Conservation (phyloP, 352 stramenopile genomes). For the Globisporangium abappressorium region DNA sequence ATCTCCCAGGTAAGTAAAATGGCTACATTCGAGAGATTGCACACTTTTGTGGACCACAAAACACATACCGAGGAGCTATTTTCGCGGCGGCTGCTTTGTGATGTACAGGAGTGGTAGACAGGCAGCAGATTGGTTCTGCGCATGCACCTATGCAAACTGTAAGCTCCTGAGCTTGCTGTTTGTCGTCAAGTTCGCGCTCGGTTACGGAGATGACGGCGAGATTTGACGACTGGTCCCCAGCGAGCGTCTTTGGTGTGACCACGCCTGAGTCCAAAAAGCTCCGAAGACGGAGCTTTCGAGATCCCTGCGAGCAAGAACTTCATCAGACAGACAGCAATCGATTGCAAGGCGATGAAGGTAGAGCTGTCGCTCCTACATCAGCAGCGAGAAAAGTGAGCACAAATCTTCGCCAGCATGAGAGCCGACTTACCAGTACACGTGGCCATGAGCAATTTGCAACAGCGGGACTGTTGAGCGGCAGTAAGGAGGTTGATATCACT, state of each 20-base stretch:
- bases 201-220: conserved; percentile 2
- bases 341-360: neutral
- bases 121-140: too few relatives aligned
- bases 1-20: neutral
- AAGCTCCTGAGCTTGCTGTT: too few relatives aligned
- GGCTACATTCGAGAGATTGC: neutral
- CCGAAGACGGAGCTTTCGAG: neutral
- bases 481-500: too few relatives aligned
- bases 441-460: neutral
- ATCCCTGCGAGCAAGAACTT: too few relatives aligned
- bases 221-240: conserved; percentile 40
- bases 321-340: neutral
- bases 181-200: neutral
- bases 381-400: neutral
- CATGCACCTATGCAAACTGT: too few relatives aligned
- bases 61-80: neutral
- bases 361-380: neutral
- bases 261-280: neutral
- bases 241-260: conserved; percentile 39
- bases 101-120: neutral
- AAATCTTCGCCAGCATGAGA: neutral
- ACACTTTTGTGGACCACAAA: neutral
- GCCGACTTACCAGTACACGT: neutral
- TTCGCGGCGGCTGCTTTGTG: neutral
- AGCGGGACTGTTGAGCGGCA: neutral